Base-by-base conservation (phyloP, 2,329 filamentous ascomycete species). In the Colletotrichum destructivum region DNA sequence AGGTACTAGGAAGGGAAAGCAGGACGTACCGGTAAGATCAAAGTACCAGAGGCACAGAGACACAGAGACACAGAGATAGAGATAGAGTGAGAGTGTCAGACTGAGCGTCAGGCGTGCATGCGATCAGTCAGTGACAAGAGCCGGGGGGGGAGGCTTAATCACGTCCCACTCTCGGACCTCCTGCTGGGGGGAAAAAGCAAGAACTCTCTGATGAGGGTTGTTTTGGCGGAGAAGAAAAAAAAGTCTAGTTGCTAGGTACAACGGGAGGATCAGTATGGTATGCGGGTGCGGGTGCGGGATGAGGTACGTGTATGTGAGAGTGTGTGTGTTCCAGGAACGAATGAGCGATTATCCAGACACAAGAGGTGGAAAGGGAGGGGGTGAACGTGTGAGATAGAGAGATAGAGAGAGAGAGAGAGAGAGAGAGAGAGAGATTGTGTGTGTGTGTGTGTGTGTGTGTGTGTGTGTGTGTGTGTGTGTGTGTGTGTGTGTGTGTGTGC, bases 241-340 rank as follows among this genome's bases (percentile, higher is more conserved):
- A 69, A 69, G 26, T 71, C 59, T 69, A 71, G 69, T 71, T 71
- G 69, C 69, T 71, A 63, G 69, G 69, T 71, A 71, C 69, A 64
- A 69, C 65, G 51, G 65, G 51, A 46, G 44, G 49, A 54, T 63
- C 61, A 63, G 61, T 63, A 63, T 23, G 61, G 21, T 35, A 63
- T 63, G 61, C 49, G 21, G 61, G 47, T 51, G 60, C 60, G 21
- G 60, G 47, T 63, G 61, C 61, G 49, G 61, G 61, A 52, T 63
- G 49, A 52, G 61, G 51, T 55, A 26, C 35, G 62, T 47, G 62
- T 52, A 35, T 40, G 44, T 47, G 55, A 21, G 46, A 12, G 66
- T 42, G 62, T 60, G 56, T 11, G 52, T 21, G 54, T 13, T 18
- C 26, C 59, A 62, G 31, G 59, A 51, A 62, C 59, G 15, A 61